These are phyloP conservation scores for Hypericum perforatum DNA, from an alignment of 345 rosid species.

Conservation along the genomic window DNA sequence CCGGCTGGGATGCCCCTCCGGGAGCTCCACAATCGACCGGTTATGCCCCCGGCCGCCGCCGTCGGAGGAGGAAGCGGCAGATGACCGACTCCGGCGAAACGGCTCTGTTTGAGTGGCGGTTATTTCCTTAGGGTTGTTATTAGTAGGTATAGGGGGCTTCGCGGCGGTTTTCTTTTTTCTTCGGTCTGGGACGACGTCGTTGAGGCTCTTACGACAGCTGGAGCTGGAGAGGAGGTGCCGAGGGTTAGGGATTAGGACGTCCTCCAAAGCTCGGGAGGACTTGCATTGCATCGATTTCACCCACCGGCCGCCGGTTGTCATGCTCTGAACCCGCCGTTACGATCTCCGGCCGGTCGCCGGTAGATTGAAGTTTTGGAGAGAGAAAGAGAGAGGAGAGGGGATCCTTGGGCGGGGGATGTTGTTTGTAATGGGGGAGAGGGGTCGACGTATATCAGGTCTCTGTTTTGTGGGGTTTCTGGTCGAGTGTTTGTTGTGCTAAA, in stretches of 20 bases:
- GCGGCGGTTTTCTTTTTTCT: constrained; percentile 24
- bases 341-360: constrained; percentile 2
- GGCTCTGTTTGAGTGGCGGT: constrained; percentile 20
- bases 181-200: constrained; percentile 39
- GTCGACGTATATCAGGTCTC: neutral
- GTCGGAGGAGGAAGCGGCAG: constrained; percentile 22
- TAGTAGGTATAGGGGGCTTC: constrained; percentile 1
- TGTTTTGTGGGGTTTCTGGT: no score
- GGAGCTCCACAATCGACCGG: constrained; percentile 49
- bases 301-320: constrained; percentile 69
- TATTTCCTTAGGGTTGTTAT: constrained; percentile 4
- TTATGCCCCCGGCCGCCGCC: constrained; percentile 18
- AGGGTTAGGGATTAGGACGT: constrained; percentile 52
- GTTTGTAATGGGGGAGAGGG: neutral
- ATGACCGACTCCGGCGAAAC: constrained; percentile 22
- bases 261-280: constrained; percentile 70
- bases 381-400: neutral
- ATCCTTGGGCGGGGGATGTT: neutral
- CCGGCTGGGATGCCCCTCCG: constrained; percentile 80
- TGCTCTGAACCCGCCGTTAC: constrained; percentile 6
- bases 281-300: constrained; percentile 87
- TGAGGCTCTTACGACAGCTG: constrained; percentile 60
- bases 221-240: constrained; percentile 40
- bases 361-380: no score
- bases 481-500: no score